These are phyloP conservation scores for Colletotrichum orchidophilum DNA, from an alignment of 2,329 filamentous ascomycete species.

Conservation along the genomic window DNA sequence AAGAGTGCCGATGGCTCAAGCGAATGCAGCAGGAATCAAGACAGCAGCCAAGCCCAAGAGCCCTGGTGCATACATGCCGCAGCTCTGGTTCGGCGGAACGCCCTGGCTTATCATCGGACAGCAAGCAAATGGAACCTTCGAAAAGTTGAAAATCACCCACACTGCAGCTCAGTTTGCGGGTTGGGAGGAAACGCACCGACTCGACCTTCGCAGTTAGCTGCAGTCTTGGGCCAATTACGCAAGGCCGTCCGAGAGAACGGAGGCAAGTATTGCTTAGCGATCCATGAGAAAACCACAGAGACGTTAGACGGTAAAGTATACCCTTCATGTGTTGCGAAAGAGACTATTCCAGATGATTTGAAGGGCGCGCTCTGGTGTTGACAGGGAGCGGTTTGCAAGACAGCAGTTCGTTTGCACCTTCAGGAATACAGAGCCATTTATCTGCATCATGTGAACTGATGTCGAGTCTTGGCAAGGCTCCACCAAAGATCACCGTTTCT, in stretches of 20 bases:
- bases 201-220: not conserved
- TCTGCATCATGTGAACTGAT: too few species aligned
- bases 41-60: not conserved
- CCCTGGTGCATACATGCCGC: constrained; percentile 22
- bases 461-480: too few species aligned
- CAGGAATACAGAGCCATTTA: too few species aligned
- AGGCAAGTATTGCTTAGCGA: not conserved
- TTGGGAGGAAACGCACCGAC: not conserved
- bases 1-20: constrained; percentile 21
- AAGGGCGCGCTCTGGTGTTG: too few species aligned
- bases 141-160: constrained; percentile 2
- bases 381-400: too few species aligned
- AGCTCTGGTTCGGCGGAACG: constrained; percentile 43
- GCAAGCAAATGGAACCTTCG: constrained; percentile 35
- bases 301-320: too few species aligned
- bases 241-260: not conserved
- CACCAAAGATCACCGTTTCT: too few species aligned
- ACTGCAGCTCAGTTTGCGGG: not conserved
- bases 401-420: too few species aligned
- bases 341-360: too few species aligned
- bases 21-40: constrained; percentile 38
- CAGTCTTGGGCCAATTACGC: too few species aligned
- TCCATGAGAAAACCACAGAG: too few species aligned
- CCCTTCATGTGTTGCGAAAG: too few species aligned
- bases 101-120: constrained; percentile 37